Evolutionary conservation across 2,329 filamentous ascomycete species (phyloP).

Genomic region (Ophiostoma tasmaniense): DNA sequence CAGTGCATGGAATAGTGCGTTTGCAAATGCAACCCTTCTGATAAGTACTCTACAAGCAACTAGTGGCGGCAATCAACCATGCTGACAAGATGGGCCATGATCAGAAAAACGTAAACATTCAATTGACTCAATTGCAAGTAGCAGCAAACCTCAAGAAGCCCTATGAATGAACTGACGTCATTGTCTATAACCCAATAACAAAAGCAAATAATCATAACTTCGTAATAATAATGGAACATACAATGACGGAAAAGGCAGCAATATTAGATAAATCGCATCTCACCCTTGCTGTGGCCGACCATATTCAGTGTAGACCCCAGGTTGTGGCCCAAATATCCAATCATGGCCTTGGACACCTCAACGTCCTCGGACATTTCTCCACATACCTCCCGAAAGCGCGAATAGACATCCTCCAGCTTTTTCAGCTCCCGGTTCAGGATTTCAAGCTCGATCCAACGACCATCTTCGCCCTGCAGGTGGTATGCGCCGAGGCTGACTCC

Average conservation of each 20-base stretch:
- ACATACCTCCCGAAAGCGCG: constrained; percentile 36
- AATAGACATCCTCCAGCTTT: constrained; percentile 40
- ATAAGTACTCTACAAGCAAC: not conserved
- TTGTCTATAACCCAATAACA: not conserved
- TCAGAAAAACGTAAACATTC: not conserved
- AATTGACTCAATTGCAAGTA: not conserved
- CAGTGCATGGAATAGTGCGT: not conserved
- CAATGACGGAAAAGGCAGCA: not conserved
- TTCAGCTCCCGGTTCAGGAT: constrained; percentile 40
- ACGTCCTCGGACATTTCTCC: constrained; percentile 33
- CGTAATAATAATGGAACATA: not conserved
- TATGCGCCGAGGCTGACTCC: constrained; percentile 38
- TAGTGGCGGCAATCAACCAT: not conserved
- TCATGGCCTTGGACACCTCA: constrained; percentile 38
- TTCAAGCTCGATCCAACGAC: constrained; percentile 40
- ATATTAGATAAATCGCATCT: constrained; percentile 24
- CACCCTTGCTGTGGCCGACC: constrained; percentile 31
- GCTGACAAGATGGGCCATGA: not conserved
- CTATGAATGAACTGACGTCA: not conserved
- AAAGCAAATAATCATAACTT: not conserved
- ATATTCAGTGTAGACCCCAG: constrained; percentile 37
- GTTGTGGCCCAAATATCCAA: constrained; percentile 37
- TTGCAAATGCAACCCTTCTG: not conserved
- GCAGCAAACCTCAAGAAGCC: not conserved
- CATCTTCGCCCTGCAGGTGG: constrained; percentile 38